Base-by-base conservation (phyloP, 495 filamentous ascomycete species). In the Penicillium herquei region DNA sequence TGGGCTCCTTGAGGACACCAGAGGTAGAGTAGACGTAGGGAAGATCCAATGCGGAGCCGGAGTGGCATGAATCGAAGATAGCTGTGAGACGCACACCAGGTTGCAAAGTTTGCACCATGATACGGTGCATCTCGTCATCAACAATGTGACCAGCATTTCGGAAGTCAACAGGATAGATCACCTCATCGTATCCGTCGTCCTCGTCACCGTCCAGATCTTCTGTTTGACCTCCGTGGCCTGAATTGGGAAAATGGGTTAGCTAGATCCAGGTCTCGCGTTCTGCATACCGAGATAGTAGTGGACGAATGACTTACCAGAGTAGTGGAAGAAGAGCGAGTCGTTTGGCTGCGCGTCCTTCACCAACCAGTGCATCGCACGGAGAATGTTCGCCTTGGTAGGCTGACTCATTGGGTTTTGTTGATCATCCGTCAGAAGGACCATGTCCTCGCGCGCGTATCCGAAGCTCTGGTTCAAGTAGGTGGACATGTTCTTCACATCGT, bases 41-140 rank as follows among this genome's bases (percentile, higher is more conserved):
- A 30, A 98, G 82, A 67, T 98, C 94, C 63, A 98, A 81, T 7
- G 92, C 94, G 7, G 94, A 96, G 59, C 94, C 94, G 3, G 92
- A 96, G 73, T 98, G 94, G 76, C 94, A 98, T n/a, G 92, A 96
- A 74, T 98, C 94, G 77, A 98, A 98, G 70, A 98, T 98, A 41
- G 94, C 94, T 1, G 94, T 98, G 49, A 98, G 78, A 34, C 94
- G 86, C 18, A 96, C 93, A 54, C 94, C 94, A 10, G 89, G 80
- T 59, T 81, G 81, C 12, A 98, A 78, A 8, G 90, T 84, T 42
- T 76, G 77, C 46, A 98, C 94, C 92, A 98, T 95, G 69, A 98
- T 97, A 50, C 88, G 81, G 69, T 98, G 94, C 91, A 98, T 96
- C 75, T 98, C 93, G 63, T 98, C 94, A 68, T 98, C 94, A 54